Conservation (phyloP, 2,329 filamentous ascomycete species). For the Passalora sequoiae region DNA sequence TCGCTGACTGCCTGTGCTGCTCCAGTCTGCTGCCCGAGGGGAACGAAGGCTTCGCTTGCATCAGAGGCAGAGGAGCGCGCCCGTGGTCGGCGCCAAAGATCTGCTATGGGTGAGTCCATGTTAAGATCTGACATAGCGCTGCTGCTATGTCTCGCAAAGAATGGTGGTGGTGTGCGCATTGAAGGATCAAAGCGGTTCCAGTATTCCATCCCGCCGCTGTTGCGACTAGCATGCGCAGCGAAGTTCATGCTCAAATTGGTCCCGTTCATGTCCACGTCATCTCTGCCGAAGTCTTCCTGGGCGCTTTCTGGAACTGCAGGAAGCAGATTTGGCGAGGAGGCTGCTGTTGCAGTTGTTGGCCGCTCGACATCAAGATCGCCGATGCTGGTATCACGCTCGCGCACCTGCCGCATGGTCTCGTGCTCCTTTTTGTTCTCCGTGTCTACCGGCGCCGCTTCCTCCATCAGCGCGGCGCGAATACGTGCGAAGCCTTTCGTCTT, state of each 20-base stretch:
- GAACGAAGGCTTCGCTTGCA: slow-evolving; percentile 28
- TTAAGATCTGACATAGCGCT: slow-evolving; percentile 58
- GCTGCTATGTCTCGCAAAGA: slow-evolving; percentile 53
- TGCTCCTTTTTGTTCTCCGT: slow-evolving; percentile 85
- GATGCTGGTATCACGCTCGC: slow-evolving; percentile 67
- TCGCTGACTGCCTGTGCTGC: slow-evolving; percentile 27
- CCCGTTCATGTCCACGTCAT: slow-evolving; percentile 38
- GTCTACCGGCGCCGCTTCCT: slow-evolving; percentile 83
- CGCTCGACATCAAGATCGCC: slow-evolving; percentile 34
- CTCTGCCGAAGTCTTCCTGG: slow-evolving; percentile 65
- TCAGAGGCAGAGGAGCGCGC: slow-evolving; percentile 32
- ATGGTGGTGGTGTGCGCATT: slow-evolving; percentile 55
- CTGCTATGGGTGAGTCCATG: slow-evolving; percentile 60
- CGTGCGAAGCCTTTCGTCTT: slow-evolving; percentile 95
- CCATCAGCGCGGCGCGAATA: slow-evolving; percentile 80
- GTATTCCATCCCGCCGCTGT: slow-evolving; percentile 66
- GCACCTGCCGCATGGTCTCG: slow-evolving; percentile 90
- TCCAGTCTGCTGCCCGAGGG: slow-evolving; percentile 13
- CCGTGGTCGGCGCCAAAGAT: slow-evolving; percentile 28
- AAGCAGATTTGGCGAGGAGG: slow-evolving; percentile 63
- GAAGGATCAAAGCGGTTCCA: slow-evolving; percentile 75
- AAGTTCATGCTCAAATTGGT: slow-evolving; percentile 59
- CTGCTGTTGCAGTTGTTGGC: slow-evolving; percentile 51
- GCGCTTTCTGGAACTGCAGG: slow-evolving; percentile 54
- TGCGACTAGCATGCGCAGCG: slow-evolving; percentile 66